Percentiles rank a stretch among this genome's conserved stretches.
Evolutionary conservation across 139 green algal genomes (phyloP).

Genomic region (Picocystis salinarum): DNA sequence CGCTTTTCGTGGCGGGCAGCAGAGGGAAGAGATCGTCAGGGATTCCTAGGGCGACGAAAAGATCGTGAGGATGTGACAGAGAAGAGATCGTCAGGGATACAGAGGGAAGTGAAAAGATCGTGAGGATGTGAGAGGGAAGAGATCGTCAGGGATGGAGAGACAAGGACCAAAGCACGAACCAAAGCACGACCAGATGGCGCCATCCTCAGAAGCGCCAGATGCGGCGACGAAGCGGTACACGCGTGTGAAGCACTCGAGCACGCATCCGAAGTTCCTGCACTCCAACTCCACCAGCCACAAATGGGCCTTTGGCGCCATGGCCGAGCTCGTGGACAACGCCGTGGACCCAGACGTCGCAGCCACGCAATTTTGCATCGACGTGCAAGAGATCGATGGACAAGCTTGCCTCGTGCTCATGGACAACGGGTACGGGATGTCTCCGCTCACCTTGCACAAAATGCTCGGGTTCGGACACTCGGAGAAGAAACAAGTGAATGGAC

Average conservation of each 20-base stretch:
- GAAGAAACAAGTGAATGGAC: conserved; percentile 10
- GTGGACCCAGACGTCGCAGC: conserved; percentile 16
- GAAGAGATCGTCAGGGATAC: too few relatives aligned
- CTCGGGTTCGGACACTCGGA: conserved; percentile 19
- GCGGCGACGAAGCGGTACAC: too few relatives aligned
- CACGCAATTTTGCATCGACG: conserved; percentile 3
- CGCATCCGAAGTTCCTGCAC: conserved; percentile 27
- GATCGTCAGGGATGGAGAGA: too few relatives aligned
- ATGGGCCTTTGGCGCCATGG: conserved; percentile 29
- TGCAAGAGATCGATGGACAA: not conserved
- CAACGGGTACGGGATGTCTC: conserved; percentile 18
- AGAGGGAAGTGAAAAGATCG: too few relatives aligned
- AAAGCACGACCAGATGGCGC: too few relatives aligned
- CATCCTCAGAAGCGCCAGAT: too few relatives aligned
- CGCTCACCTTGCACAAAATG: conserved; percentile 12
- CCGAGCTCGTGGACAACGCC: conserved; percentile 34
- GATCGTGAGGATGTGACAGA: too few relatives aligned
- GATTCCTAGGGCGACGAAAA: too few relatives aligned
- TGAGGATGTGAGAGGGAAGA: too few relatives aligned
- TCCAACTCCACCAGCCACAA: conserved; percentile 33
- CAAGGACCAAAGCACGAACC: too few relatives aligned
- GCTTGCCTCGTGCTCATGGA: conserved; percentile 11
- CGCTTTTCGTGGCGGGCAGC: too few relatives aligned
- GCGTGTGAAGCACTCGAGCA: conserved; percentile 9
- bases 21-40: too few relatives aligned